A percentile compares a stretch with the other conserved stretches of the same genome.
phyloP scores from a whole-genome alignment of 2,329 filamentous ascomycete species.

The Lecanosticta acicola region DNA sequence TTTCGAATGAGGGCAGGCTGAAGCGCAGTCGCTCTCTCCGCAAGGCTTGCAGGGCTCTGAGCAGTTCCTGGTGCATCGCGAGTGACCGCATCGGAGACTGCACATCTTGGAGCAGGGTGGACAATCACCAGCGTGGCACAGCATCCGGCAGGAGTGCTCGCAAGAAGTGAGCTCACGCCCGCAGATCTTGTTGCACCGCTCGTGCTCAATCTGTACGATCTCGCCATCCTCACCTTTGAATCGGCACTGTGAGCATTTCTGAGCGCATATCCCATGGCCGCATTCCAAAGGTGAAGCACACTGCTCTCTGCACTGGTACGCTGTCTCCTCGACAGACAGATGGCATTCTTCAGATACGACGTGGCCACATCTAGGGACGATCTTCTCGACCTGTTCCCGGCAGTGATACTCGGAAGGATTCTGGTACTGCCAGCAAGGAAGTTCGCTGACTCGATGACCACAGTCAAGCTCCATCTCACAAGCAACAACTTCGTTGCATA shows the following conservation, averaged over 20 bases:
- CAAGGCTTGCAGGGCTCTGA: conserved; percentile 58
- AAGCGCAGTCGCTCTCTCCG: conserved; percentile 50
- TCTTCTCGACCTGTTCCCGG: conserved; percentile 40
- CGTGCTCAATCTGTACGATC: conserved; percentile 39
- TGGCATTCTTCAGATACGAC: conserved; percentile 46
- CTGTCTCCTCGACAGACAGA: conserved; percentile 37
- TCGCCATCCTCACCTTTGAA: conserved; percentile 28
- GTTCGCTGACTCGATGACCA: conserved; percentile 20
- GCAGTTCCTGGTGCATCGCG: conserved; percentile 52
- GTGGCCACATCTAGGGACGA: conserved; percentile 54
- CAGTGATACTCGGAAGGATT: conserved; percentile 48
- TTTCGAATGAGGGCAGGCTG: conserved; percentile 49
- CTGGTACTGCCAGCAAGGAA: conserved; percentile 35
- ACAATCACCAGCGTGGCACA: conserved; percentile 53
- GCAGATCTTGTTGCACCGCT: conserved; percentile 46
- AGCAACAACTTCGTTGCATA: conserved; percentile 32
- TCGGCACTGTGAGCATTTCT: conserved; percentile 48
- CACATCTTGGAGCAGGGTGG: conserved; percentile 52
- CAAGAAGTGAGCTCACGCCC: conserved; percentile 50
- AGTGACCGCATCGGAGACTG: conserved; percentile 47
- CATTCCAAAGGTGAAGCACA: conserved; percentile 50
- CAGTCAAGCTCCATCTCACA: conserved; percentile 28
- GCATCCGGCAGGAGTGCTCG: conserved; percentile 47
- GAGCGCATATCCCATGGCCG: conserved; percentile 57
- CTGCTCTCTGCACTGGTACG: conserved; percentile 46